These are phyloP conservation scores for Tulasnella sp. DNA, from an alignment of 768 basidiomycete genomes.

Conservation along the genomic window DNA sequence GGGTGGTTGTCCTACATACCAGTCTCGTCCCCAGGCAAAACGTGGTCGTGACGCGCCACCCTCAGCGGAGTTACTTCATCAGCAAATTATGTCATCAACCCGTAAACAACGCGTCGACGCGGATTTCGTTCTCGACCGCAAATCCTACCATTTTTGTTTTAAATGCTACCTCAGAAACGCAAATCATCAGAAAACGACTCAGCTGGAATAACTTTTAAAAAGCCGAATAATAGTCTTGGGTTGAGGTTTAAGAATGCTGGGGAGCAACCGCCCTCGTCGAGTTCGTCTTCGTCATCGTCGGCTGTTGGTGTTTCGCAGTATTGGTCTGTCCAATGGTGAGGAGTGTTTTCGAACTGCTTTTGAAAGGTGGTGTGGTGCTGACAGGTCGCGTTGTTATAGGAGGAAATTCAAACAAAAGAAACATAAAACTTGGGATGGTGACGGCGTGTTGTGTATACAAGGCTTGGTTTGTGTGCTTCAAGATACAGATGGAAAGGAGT, in stretches of 20 bases:
- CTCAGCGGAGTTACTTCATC: no score
- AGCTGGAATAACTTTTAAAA: not conserved
- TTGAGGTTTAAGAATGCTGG: not conserved
- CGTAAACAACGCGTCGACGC: conserved; percentile 6
- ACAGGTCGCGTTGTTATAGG: conserved; percentile 31
- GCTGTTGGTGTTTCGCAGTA: conserved; percentile 26
- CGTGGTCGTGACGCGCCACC: no score
- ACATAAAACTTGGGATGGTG: conserved; percentile 73
- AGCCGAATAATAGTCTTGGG: not conserved
- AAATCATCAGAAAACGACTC: conserved; percentile 7
- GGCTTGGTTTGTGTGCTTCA: conserved; percentile 50
- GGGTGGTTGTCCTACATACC: no score
- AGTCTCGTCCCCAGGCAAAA: no score
- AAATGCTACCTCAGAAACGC: conserved; percentile 3
- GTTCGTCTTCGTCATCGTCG: not conserved
- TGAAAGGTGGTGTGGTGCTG: not conserved
- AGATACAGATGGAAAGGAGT: conserved; percentile 49
- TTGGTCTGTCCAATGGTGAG: conserved; percentile 83
- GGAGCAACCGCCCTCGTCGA: not conserved
- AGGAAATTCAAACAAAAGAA: conserved; percentile 62
- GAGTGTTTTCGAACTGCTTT: conserved; percentile 14
- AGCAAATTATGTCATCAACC: no score
- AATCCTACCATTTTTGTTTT: not conserved
- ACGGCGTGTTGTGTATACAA: conserved; percentile 20
- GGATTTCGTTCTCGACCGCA: not conserved